Conservation (phyloP, 106 monocot species). For the Cymbidium sinense region DNA sequence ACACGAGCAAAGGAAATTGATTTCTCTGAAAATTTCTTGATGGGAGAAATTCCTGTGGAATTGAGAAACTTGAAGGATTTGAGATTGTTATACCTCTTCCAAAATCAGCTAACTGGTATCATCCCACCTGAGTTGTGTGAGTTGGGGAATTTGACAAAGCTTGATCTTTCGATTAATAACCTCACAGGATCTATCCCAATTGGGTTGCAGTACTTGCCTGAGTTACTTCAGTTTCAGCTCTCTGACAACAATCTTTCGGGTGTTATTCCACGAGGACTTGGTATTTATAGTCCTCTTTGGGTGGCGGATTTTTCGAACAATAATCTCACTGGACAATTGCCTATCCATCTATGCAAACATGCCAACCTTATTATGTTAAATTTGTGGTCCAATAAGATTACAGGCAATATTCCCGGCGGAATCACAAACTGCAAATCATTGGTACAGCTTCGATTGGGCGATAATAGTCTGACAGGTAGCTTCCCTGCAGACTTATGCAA, state of each 20-base stretch:
- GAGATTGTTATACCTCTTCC: constrained; percentile 65
- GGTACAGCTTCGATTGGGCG: constrained; percentile 74
- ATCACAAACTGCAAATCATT: constrained; percentile 65
- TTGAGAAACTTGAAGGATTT: constrained; percentile 52
- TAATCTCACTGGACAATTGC: constrained; percentile 66
- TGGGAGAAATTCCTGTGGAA: constrained; percentile 61
- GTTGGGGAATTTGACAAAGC: constrained; percentile 68
- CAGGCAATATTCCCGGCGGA: constrained; percentile 67
- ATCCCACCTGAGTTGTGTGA: constrained; percentile 62
- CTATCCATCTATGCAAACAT: constrained; percentile 55
- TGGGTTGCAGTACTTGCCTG: constrained; percentile 63
- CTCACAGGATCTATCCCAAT: constrained; percentile 64
- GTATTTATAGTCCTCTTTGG: constrained; percentile 75
- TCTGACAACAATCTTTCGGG: constrained; percentile 75
- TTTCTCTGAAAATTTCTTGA: constrained; percentile 81
- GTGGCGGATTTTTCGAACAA: constrained; percentile 88
- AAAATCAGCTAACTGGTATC: constrained; percentile 60
- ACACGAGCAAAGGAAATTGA: constrained; percentile 55
- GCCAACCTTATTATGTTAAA: constrained; percentile 75
- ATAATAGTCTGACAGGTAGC: constrained; percentile 69
- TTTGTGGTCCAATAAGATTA: constrained; percentile 64
- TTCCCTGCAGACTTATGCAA: constrained; percentile 76
- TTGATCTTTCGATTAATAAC: constrained; percentile 83
- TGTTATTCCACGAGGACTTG: constrained; percentile 60
- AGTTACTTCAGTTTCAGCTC: constrained; percentile 63